phyloP scores from a whole-genome alignment of 495 filamentous ascomycete genomes.

The Cladorrhinum samala region DNA sequence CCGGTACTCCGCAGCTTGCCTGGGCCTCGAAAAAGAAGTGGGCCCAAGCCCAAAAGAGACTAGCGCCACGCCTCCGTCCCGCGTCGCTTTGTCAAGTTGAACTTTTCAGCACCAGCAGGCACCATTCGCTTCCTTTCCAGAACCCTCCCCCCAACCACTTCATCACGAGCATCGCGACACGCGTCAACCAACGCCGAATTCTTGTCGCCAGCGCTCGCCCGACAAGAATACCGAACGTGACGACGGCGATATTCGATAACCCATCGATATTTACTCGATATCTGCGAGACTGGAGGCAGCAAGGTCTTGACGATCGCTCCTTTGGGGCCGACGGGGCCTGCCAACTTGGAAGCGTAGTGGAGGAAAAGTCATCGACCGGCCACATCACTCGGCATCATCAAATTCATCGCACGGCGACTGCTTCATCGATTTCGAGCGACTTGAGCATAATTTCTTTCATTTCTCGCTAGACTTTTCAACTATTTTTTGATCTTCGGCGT shows the following conservation, averaged over 20 bases:
- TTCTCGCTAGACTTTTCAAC: slow-evolving; percentile 4
- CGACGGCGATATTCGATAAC: slow-evolving; percentile 22
- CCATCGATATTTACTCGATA: slow-evolving; percentile 11
- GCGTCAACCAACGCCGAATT: slow-evolving; percentile 29
- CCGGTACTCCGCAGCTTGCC: neutral
- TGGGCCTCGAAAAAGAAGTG: slow-evolving; percentile 6
- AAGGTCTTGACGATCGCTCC: slow-evolving; percentile 24
- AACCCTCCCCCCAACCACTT: slow-evolving; percentile 23
- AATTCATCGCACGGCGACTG: slow-evolving; percentile 12
- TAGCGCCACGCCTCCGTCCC: slow-evolving; percentile 15
- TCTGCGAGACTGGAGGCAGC: slow-evolving; percentile 21
- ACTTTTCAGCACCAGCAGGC: slow-evolving; percentile 27
- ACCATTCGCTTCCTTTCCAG: slow-evolving; percentile 25
- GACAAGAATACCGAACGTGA: slow-evolving; percentile 21
- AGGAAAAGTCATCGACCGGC: slow-evolving; percentile 11
- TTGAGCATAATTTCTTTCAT: slow-evolving; percentile 8
- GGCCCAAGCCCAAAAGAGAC: slow-evolving; percentile 8
- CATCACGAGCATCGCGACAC: slow-evolving; percentile 31
- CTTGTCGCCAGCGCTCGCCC: slow-evolving; percentile 19
- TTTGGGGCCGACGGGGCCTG: slow-evolving; percentile 32
- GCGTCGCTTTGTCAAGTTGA: slow-evolving; percentile 21
- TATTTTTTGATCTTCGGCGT: slow-evolving; percentile 10
- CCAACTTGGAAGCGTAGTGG: slow-evolving; percentile 30
- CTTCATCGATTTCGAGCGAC: slow-evolving; percentile 19
- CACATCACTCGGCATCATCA: slow-evolving; percentile 19